These are phyloP conservation scores for Phycomyces nitens DNA, from an alignment of 192 early-diverging fungal species.

Conservation along the genomic window DNA sequence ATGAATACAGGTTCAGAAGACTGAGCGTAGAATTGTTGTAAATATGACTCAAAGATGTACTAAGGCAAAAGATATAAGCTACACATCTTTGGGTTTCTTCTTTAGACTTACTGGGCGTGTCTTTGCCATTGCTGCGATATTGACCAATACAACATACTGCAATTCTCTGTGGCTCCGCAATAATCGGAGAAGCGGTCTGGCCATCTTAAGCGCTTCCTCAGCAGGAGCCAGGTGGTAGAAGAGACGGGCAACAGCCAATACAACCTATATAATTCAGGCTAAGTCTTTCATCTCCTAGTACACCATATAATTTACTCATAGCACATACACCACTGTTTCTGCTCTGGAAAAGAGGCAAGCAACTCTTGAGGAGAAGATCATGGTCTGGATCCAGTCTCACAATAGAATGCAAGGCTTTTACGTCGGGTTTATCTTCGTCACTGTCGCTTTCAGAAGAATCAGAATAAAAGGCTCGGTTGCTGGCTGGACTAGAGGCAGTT, in stretches of 20 bases:
- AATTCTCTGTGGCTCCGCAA: conserved; percentile 72
- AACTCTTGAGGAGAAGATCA: conserved; percentile 61
- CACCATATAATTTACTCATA: not conserved
- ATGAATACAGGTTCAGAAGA: conserved; percentile 76
- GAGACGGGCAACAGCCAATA: conserved; percentile 64
- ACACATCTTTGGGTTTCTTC: not conserved
- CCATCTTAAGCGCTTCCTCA: conserved; percentile 52
- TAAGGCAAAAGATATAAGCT: not conserved
- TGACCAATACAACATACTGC: conserved; percentile 71
- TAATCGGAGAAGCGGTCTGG: conserved; percentile 73
- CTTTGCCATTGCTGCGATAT: conserved; percentile 71
- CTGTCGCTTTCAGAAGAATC: conserved; percentile 10
- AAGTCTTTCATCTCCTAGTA: not conserved
- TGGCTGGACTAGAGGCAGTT: not conserved
- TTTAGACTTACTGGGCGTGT: conserved; percentile 48
- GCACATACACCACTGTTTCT: conserved; percentile 75
- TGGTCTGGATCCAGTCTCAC: conserved; percentile 78
- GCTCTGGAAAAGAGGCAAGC: conserved; percentile 73
- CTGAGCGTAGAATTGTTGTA: conserved; percentile 79
- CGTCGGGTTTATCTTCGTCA: conserved; percentile 1
- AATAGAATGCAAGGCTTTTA: conserved; percentile 3
- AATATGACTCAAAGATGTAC: conserved; percentile 65
- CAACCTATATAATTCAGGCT: conserved; percentile 43
- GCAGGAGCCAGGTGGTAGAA: conserved; percentile 64
- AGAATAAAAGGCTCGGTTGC: conserved; percentile 42